Evolutionary conservation across 2,329 filamentous ascomycete species (phyloP), one percentile per base, ranked within the genome.

Genomic region (Exophiala oligosperma): DNA sequence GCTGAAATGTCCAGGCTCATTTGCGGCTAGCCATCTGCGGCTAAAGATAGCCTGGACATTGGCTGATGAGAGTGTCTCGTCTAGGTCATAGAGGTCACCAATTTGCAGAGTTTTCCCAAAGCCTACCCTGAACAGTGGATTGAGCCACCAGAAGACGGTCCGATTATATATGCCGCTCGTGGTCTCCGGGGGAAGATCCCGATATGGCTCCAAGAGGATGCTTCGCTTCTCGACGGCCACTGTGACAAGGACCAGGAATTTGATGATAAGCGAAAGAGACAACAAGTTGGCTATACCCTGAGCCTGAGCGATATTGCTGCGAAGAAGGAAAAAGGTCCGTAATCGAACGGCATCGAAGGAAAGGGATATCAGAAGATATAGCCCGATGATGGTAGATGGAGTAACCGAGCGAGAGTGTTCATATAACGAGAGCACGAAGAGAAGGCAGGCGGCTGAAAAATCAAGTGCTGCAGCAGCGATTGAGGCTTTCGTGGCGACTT

Each of bases 131-230:
- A 86, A 78, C 5, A 85, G 66, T 2, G 75, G 73, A 57, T 79
- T 82, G 50, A 84, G 68, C 82, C 82, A 84, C 72, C 74, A 78
- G 64, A 84, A 84, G 11, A 81, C 69, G 0, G 69, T 70, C 44
- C 73, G 72, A 59, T 73, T 82, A 61, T 79, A 78, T n/a, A 81
- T 70, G 2, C 81, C 76, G 48, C 77, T 79, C 1, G 78, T 83
- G 2, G 77, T 77, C 64, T 86, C 83, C 0, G 74, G 76, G 1
- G 81, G 79, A 43, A 73, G 75, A 1, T 66, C 60, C 1, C 70
- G 68, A 48, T 75, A 79, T 24, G 73, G 69, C 2, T 68, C 60
- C 12, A 72, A 68, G 2, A 81, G 68, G 4, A 79, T 70, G 3
- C 64, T 62, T 46, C 73, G 67, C 64, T 83, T 83, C 26, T 78